Evolutionary conservation across 2,329 filamentous ascomycete genomes (phyloP).

Genomic region (Beauveria scarabaeidicola): DNA sequence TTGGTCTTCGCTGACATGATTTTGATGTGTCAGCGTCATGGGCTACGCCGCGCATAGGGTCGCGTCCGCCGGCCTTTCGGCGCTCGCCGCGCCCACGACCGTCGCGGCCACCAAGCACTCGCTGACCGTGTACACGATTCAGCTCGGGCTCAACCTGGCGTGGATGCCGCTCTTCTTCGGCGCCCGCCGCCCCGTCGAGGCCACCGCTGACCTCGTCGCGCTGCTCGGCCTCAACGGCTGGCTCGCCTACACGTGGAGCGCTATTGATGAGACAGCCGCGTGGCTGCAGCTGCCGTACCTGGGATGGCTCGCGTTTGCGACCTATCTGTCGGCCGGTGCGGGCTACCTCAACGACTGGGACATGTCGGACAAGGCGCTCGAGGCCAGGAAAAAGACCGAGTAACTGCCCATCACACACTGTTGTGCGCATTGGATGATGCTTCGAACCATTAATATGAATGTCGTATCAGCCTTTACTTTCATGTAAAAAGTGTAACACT

Average conservation of each 20-base stretch:
- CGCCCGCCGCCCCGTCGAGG: slow-evolving; percentile 62
- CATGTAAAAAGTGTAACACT: not conserved
- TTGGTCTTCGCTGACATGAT: not conserved
- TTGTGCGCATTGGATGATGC: not conserved
- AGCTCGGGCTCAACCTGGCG: slow-evolving; percentile 73
- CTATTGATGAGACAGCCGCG: slow-evolving; percentile 62
- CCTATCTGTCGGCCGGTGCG: slow-evolving; percentile 67
- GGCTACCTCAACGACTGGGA: slow-evolving; percentile 64
- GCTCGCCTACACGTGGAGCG: slow-evolving; percentile 66
- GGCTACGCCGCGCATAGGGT: slow-evolving; percentile 82
- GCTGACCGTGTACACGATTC: slow-evolving; percentile 75
- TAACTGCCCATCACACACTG: not conserved
- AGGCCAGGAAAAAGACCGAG: not conserved
- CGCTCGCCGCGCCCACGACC: slow-evolving; percentile 44
- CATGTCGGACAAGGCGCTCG: slow-evolving; percentile 25
- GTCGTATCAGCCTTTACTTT: not conserved
- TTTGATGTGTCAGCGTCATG: slow-evolving; percentile 50
- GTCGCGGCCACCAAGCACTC: slow-evolving; percentile 54
- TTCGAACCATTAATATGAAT: not conserved
- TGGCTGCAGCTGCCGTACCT: slow-evolving; percentile 75
- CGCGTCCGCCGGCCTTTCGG: slow-evolving; percentile 52
- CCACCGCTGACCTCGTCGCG: slow-evolving; percentile 65
- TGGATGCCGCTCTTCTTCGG: slow-evolving; percentile 95
- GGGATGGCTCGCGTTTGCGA: slow-evolving; percentile 79
- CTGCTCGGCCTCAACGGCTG: slow-evolving; percentile 66